Evolutionary conservation across 2,329 filamentous ascomycete species (phyloP), one percentile per base, ranked within the genome.

Genomic region (Albifimbria verrucaria): DNA sequence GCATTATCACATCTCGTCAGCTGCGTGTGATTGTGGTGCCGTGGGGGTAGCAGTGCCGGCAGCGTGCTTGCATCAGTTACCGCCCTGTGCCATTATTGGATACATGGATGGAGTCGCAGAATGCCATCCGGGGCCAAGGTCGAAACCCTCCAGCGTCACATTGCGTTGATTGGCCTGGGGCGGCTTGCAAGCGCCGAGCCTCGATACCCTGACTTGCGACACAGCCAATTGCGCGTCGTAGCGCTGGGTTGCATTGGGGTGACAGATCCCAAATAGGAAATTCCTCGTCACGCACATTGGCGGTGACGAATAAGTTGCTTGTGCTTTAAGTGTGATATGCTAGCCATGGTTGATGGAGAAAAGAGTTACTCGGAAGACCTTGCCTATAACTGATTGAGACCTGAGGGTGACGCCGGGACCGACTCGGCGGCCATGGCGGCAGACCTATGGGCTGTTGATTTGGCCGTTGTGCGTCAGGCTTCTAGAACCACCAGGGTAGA

Each of bases 171-270:
- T 48, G 46, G 46, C 25, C 21, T 22, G 6, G 20, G 25, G 25
- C 25, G 26, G 17, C 46, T 21, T 23, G 22, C 51, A 28, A 51
- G 49, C 22, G 55, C 53, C 15, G 46, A 54, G 26, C 36, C 46
- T 23, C 49, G 52, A 48, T 47, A 56, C 42, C 52, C 20, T 56
- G 49, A 15, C 17, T 49, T 54, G 11, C 46, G 47, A 18, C 21
- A 49, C 24, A 49, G 39, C 7, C 52, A 56, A 41, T 52, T 48
- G 24, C 28, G 41, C 20, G 36, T 39, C 9, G 28, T 43, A 48
- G 55, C 55, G 46, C 46, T 26, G 44, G 44, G 32, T 39, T 39
- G 32, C 32, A 39, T 25, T 47, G 44, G 23, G 23, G 22, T 22
- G 44, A 26, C 18, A n/a, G 12, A n/a, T 12, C 32, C 32, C 12